Evolutionary conservation across 2,329 filamentous ascomycete genomes (phyloP).

Genomic region (Pseudocercospora fuligena): DNA sequence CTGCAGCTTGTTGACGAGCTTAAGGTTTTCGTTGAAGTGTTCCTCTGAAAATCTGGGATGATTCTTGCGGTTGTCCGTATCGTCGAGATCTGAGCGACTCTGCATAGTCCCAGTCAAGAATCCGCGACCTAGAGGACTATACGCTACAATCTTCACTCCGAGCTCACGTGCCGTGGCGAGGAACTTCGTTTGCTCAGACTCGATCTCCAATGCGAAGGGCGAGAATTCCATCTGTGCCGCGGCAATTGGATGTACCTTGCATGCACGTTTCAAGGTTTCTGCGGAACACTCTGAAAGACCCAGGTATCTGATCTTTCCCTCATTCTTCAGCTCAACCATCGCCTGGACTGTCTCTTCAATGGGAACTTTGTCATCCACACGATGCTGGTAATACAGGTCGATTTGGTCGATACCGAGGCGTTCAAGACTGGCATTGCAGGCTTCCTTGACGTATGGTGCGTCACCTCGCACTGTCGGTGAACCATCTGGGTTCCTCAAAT

Average conservation of each 20-base stretch:
- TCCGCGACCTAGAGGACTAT: constrained; percentile 48
- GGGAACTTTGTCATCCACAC: constrained; percentile 49
- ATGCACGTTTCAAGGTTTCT: constrained; percentile 56
- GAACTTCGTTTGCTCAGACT: constrained; percentile 47
- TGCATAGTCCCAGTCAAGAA: constrained; percentile 51
- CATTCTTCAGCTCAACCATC: constrained; percentile 53
- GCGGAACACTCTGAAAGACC: constrained; percentile 58
- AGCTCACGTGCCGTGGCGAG: constrained; percentile 55
- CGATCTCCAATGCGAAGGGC: constrained; percentile 57
- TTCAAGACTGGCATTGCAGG: constrained; percentile 44
- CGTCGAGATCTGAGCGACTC: constrained; percentile 45
- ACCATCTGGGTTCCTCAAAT: constrained; percentile 30
- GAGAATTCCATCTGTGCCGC: constrained; percentile 62
- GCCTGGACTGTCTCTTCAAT: constrained; percentile 52
- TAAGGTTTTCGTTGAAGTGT: constrained; percentile 39
- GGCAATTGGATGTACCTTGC: constrained; percentile 54
- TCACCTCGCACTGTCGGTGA: constrained; percentile 40
- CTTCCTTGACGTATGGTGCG: constrained; percentile 43
- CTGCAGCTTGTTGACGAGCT: constrained; percentile 37
- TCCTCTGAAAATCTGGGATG: constrained; percentile 40
- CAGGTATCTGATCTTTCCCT: constrained; percentile 60
- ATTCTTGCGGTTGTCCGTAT: constrained; percentile 36
- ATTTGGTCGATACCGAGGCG: constrained; percentile 46
- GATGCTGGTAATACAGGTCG: constrained; percentile 53
- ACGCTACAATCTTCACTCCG: constrained; percentile 49